Conservation (phyloP, 2,329 filamentous ascomycete species). For the Colletotrichum liriopes region DNA sequence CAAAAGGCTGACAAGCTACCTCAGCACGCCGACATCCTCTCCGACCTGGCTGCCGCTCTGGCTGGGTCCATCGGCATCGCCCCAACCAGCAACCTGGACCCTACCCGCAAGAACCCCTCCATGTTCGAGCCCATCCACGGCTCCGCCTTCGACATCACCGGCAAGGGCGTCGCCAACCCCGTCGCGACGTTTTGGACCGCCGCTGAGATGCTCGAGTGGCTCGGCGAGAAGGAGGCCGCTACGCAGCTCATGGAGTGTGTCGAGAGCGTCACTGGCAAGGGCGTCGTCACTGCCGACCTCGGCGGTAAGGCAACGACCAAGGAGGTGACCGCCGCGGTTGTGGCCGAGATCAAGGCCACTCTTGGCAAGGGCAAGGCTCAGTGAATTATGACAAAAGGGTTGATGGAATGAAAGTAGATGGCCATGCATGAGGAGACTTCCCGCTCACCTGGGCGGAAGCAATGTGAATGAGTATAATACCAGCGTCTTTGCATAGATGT, state of each 20-base stretch:
- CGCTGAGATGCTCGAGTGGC: constrained; percentile 68
- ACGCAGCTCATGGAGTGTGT: constrained; percentile 63
- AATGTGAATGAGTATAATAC: constrained; percentile 1
- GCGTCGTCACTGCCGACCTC: constrained; percentile 66
- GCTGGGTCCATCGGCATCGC: constrained; percentile 80
- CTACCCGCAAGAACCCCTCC: constrained; percentile 63
- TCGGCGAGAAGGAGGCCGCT: constrained; percentile 65
- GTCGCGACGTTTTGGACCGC: constrained; percentile 70
- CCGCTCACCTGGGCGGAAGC: constrained; percentile 1
- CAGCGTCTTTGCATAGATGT: constrained; percentile 7
- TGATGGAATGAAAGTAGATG: constrained; percentile 2
- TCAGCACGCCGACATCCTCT: constrained; percentile 72
- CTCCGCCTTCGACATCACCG: constrained; percentile 68
- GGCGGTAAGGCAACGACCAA: constrained; percentile 55
- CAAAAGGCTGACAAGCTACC: neutral
- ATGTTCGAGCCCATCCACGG: constrained; percentile 74
- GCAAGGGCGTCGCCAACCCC: constrained; percentile 68
- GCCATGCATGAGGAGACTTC: constrained; percentile 12
- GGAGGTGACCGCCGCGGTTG: constrained; percentile 39
- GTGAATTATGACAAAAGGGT: neutral
- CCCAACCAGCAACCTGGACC: constrained; percentile 76
- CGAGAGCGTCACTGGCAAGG: constrained; percentile 64
- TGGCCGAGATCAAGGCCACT: constrained; percentile 33
- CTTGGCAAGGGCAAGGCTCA: neutral
- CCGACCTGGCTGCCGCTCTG: constrained; percentile 76